phyloP scores from a whole-genome alignment of 148 eudicot genomes.

The Cornus suecica region DNA sequence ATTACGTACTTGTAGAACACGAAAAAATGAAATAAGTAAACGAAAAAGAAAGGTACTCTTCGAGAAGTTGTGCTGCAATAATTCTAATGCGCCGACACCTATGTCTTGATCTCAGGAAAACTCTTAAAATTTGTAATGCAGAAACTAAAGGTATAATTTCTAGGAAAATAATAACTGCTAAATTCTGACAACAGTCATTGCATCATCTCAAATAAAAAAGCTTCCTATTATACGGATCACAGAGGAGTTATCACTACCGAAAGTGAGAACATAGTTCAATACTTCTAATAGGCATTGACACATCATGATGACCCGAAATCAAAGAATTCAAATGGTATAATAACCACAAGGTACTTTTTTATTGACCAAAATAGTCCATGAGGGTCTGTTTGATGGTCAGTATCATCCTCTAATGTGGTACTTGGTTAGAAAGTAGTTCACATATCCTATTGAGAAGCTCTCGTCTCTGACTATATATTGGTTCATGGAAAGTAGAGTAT shows the following conservation, averaged over 20 bases:
- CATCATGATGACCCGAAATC: background rate
- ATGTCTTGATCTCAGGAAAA: background rate
- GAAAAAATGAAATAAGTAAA: background rate
- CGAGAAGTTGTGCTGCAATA: background rate
- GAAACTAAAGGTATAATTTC: background rate
- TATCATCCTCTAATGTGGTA: background rate
- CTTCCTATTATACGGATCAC: too few species aligned
- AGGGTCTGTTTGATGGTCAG: background rate
- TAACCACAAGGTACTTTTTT: background rate
- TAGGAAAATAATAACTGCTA: background rate
- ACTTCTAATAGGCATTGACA: background rate
- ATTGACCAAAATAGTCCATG: background rate
- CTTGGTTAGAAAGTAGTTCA: background rate
- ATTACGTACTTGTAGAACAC: background rate
- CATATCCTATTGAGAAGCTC: background rate
- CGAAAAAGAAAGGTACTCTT: background rate
- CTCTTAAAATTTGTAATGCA: background rate
- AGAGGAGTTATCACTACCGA: too few species aligned
- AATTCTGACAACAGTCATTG: background rate
- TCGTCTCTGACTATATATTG: too few species aligned
- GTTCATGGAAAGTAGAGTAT: too few species aligned
- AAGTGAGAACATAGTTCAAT: too few species aligned
- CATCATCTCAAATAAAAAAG: too few species aligned
- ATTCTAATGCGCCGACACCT: background rate
- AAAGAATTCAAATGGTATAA: background rate